Base-by-base conservation (phyloP, 768 basidiomycete species). In the Termitomyces sp. region DNA sequence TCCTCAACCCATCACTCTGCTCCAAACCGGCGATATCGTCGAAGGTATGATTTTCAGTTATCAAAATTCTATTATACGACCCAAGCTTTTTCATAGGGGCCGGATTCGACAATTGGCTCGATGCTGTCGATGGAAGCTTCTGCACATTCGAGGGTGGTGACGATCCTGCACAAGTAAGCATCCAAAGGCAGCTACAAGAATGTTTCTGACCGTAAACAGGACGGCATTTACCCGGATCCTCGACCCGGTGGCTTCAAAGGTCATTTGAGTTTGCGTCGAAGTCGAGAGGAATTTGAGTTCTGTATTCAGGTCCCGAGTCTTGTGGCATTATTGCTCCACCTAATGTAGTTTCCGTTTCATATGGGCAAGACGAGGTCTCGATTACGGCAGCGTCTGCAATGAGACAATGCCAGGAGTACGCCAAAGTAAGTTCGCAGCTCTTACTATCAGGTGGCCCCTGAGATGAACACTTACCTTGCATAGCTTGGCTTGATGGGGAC, bases 401-500 rank as follows among this genome's bases (percentile, higher is more conserved):
- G 17, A 65, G 78, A n/a, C 78, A 79, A 63, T 80, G 79, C 51
- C 63, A 68, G 17, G 79, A 80, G 60, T 76, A 75, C 57, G 84
- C 79, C 0, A 74, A 72, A 61, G 70, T 69, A 50, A 27, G 45
- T 25, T 17, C 10, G 12, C 37, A 45, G 34, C 28, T 46, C 10
- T 9, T 19, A 6, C 4, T n/a, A 44, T 17, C 35, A 25, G 23
- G 3, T 39, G 3, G 19, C 28, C 14, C 23, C 41, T 51, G 5
- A 51, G 19, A 47, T 32, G 4, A 14, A 10, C 5, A 17, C 3
- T 39, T 7, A 52, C 12, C 11, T 40, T 28, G n/a, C 16, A 3
- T 23, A 77, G 65, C 80, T 88, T 37, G 85, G 85, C 21, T 70
- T 79, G 23, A 78, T 85, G 52, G 87, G 86, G 14, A 74, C 81